Percentiles rank a stretch among this genome's conserved stretches.
Conservation (phyloP, 2,329 filamentous ascomycete species). For the Botrytis pseudocinerea region DNA sequence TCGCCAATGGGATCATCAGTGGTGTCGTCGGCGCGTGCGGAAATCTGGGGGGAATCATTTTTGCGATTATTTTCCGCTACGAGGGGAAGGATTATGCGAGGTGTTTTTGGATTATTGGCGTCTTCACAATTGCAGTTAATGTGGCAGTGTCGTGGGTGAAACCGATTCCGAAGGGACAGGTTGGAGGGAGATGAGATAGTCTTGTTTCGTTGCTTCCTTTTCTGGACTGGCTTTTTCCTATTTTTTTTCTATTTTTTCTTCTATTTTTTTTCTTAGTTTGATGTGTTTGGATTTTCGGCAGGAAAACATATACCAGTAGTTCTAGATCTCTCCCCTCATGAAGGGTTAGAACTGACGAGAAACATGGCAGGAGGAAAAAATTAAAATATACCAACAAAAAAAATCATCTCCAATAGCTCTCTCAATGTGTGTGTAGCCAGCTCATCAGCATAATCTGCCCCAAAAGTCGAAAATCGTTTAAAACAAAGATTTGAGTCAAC, state of each 20-base stretch:
- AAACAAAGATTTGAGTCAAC: neutral
- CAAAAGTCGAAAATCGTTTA: neutral
- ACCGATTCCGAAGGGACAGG: constrained; percentile 56
- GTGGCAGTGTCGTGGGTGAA: constrained; percentile 64
- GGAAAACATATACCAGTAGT: neutral
- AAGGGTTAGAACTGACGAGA: neutral
- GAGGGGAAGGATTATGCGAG: constrained; percentile 65
- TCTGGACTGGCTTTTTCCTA: neutral
- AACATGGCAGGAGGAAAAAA: neutral
- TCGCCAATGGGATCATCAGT: constrained; percentile 75
- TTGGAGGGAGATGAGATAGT: constrained; percentile 44
- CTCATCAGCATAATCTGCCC: neutral
- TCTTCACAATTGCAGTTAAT: constrained; percentile 71
- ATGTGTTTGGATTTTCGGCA: neutral
- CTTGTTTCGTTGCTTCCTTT: neutral
- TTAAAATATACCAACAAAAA: neutral
- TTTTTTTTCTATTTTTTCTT: too few relatives aligned
- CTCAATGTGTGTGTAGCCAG: neutral
- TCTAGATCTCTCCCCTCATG: neutral
- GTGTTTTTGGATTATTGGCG: constrained; percentile 79
- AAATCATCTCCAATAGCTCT: too few relatives aligned
- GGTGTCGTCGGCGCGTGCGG: constrained; percentile 78
- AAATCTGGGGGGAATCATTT: constrained; percentile 83
- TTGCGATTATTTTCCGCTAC: constrained; percentile 77
- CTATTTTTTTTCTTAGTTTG: neutral